A percentile compares a stretch with the other conserved stretches of the same genome.
These are phyloP conservation scores for Monilinia aucupariae DNA, from an alignment of 2,329 filamentous ascomycete species.

Conservation along the genomic window DNA sequence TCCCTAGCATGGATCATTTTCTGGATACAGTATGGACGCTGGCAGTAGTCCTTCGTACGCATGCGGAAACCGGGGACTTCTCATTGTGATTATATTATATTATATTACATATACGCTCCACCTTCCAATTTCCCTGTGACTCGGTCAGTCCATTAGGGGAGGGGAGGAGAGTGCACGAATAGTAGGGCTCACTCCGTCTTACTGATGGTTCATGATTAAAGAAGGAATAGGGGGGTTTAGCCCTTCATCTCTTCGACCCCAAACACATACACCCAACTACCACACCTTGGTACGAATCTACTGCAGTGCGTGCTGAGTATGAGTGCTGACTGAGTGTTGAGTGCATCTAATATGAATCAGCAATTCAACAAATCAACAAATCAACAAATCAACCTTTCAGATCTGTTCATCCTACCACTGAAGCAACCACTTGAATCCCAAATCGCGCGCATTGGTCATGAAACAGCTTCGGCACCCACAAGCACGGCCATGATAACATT, in stretches of 20 bases:
- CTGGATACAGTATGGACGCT: neutral
- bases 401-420: conserved; percentile 5
- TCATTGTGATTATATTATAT: neutral
- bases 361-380: too few relatives aligned
- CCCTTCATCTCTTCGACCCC: neutral
- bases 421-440: neutral
- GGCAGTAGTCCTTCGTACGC: neutral
- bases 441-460: conserved; percentile 5
- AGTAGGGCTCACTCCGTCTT: too few relatives aligned
- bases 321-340: neutral
- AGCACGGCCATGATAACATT: conserved; percentile 1
- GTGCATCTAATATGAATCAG: neutral
- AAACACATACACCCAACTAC: neutral
- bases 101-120: too few relatives aligned
- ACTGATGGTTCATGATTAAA: neutral
- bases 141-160: too few relatives aligned
- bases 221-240: conserved; percentile 2
- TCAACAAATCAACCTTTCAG: conserved; percentile 6
- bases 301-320: neutral
- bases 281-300: neutral
- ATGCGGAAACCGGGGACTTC: neutral
- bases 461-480: conserved; percentile 11
- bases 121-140: too few relatives aligned
- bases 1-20: neutral
- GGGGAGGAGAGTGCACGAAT: too few relatives aligned